Evolutionary conservation across 164 flowering plant species (phyloP), one percentile per base, ranked within the genome.

Genomic region (Liriodendron chinense): DNA sequence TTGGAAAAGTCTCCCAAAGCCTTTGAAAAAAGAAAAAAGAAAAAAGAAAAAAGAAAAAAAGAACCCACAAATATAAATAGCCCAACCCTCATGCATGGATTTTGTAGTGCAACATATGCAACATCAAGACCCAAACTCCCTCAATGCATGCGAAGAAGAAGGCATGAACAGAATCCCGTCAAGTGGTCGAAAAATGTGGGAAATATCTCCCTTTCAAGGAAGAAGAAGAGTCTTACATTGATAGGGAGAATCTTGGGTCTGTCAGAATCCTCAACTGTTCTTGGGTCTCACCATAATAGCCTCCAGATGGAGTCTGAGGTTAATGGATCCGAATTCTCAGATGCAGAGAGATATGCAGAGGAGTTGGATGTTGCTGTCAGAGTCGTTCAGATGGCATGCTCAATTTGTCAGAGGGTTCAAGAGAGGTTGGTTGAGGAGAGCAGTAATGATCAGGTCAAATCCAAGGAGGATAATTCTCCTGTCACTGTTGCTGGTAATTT

Each of bases 381-480:
- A 77, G 89, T 90, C 68, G 91, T 90, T 0, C 97, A 92, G 73
- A 83, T 90, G 89, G 92, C 90, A 0, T 92, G 92, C 50, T 83
- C 85, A 63, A 83, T 92, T 3, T 89, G 92, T 73, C 89, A 82
- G 74, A 86, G 77, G 79, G 89, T 92, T 49, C 94, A 92, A 66
- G 82, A 82, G 10, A 73, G 80, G 64, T 83, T 90, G 83, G 69
- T 89, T 78, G 76, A 85, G 47, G 76, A 77, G 71, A 79, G 23
- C 73, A 79, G 23, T 72, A 68, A 68, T 18, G 75, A 75, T 26
- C 86, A 76, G 59, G 85, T 89, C 67, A 80, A 83, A 65, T 84
- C 92, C 48, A 88, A 92, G 80, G 94, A 89, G 13, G 96, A 89
- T 67, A 62, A 86, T 80, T 90, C 94, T 59, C 92, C 85, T 68